Base-by-base conservation (phyloP, 164 flowering plant species). In the Annona squamosa region DNA sequence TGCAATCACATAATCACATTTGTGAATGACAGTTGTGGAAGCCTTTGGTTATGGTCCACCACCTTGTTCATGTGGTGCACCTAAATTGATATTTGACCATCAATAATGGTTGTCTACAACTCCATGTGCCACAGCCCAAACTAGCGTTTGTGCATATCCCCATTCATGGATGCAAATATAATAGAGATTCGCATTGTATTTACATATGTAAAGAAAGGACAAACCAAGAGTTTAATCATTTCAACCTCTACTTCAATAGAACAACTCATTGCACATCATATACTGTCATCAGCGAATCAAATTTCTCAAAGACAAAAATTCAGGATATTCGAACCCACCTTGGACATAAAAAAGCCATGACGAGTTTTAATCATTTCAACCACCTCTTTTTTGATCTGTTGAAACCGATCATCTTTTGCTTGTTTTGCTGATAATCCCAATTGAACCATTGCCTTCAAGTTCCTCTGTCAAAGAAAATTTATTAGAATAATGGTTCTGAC, bases 381-480 rank as follows among this genome's bases (percentile, higher is more conserved):
- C 68, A 92, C 92, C 78, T 96, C 99, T 71, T 82, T 89, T 75
- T 96, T 96, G 71, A 85, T 87, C 72, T 86, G 90, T 75, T 88
- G 97, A 75, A 93, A 84, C 79, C 81, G 84, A 83, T 79, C 80
- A 73, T 89, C 93, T 77, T 90, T 90, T 82, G 88, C 94, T 79
- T 91, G 86, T 74, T 91, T 96, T 45, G 89, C 93, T 52, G 95
- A 87, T 74, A 90, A 68, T 42, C 97, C 85, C 74, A 75, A 75
- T 72, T 52, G 89, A 71, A 88, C 86, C 97, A 92, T 90, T 71
- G 80, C 77, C 83, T 89, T 89, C 79, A 96, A 80, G 79, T 93
- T 90, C 78, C 95, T 89, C 98, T 96, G 92, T 59, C 46, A 76
- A 2, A 57, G 48, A 47, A 18, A 48, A 17, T 66, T 56, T 13